These are phyloP conservation scores for Stereocaulon alpinum DNA, from an alignment of 495 filamentous ascomycete species.

Conservation along the genomic window DNA sequence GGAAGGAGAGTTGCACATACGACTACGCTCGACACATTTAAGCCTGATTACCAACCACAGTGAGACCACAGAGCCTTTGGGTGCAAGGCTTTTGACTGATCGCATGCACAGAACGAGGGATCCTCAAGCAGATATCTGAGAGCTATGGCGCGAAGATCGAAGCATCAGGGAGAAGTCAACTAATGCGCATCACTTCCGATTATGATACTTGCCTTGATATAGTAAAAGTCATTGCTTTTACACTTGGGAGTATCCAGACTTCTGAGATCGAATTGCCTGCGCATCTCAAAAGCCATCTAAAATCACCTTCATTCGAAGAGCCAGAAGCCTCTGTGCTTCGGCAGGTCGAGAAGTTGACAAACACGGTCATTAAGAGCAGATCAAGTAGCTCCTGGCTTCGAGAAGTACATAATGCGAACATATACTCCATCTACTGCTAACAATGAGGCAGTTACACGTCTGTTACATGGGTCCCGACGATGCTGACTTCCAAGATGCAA, in stretches of 20 bases:
- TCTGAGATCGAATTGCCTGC: constrained; percentile 16
- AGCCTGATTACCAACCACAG: constrained; percentile 17
- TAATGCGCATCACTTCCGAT: constrained; percentile 36
- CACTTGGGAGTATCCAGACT: constrained; percentile 28
- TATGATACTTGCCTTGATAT: constrained; percentile 31
- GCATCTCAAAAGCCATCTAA: constrained; percentile 3
- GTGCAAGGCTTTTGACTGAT: constrained; percentile 24
- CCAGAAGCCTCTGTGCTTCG: constrained; percentile 1
- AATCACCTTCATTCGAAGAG: neutral
- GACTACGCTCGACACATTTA: constrained; percentile 20
- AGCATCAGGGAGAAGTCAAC: constrained; percentile 26
- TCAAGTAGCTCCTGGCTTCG: neutral
- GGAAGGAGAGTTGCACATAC: constrained; percentile 35
- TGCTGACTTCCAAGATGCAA: constrained; percentile 11
- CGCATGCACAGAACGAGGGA: constrained; percentile 28
- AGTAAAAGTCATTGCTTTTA: constrained; percentile 33
- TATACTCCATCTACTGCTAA: neutral
- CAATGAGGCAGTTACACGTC: constrained; percentile 2
- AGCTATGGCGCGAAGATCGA: constrained; percentile 36
- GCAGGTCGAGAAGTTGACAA: constrained; percentile 14
- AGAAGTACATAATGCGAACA: neutral
- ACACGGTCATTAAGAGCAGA: constrained; percentile 8
- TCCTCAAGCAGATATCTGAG: constrained; percentile 35
- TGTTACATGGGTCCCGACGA: constrained; percentile 16
- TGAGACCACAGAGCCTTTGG: neutral